Conservation (phyloP, 768 basidiomycete genomes). For the Russula griseocarnosa region DNA sequence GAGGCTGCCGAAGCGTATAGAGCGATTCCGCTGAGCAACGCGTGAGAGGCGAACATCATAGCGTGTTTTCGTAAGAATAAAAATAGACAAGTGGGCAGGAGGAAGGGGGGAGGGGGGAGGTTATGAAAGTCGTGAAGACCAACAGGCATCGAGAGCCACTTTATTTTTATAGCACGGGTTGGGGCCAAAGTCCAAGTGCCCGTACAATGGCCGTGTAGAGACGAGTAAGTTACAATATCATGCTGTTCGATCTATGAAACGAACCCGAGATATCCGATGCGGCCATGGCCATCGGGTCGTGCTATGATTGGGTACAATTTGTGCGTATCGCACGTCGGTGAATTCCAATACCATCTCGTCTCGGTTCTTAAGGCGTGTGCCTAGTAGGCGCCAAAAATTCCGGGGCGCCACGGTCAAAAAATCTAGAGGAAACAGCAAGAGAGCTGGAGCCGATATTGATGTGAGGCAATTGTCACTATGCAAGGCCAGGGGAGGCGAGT, state of each 20-base stretch:
- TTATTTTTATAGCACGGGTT: background rate
- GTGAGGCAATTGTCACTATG: no score
- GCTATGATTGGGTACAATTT: no score
- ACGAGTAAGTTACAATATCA: background rate
- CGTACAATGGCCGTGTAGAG: background rate
- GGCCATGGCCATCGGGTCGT: no score
- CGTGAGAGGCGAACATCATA: constrained; percentile 2
- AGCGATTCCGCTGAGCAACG: constrained; percentile 2
- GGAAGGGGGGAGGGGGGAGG: background rate
- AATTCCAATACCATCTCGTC: background rate
- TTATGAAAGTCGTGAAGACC: background rate
- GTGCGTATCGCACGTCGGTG: background rate
- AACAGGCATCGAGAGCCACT: background rate
- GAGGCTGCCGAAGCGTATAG: constrained; percentile 11
- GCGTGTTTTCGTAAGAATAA: background rate
- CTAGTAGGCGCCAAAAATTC: no score
- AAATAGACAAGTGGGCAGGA: background rate
- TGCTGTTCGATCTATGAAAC: background rate
- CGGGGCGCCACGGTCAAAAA: no score
- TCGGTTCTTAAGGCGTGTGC: no score
- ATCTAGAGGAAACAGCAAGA: no score
- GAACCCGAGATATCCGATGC: background rate
- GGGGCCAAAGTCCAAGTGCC: background rate
- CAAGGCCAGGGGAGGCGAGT: no score
- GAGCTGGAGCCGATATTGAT: no score